Evolutionary conservation across 805 yeast species (phyloP), one percentile per base, ranked within the genome.

Genomic region (Candida anglica): DNA sequence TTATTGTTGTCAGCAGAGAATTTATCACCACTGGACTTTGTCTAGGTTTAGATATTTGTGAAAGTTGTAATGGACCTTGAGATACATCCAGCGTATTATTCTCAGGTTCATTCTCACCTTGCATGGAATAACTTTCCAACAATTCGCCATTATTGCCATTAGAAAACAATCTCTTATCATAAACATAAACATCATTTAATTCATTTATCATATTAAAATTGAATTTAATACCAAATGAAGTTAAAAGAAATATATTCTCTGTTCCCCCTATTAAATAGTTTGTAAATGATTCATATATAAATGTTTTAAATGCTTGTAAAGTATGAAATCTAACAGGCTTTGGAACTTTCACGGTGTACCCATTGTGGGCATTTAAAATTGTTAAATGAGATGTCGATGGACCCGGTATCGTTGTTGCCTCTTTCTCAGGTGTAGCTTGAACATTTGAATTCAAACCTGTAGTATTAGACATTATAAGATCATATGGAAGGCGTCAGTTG

Each of bases 141-240:
- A 44, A 15, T 4, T 24, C 6, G 5, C 20, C 27, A 14, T 34
- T 37, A 19, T 22, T 19, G 31, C 52, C 55, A 9, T 46, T 41
- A 3, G 69, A 58, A 42, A 82, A 81, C 29, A 76, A 56, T 29
- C 77, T 66, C 50, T 81, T 74, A 52, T 83, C 87, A 54, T 69
- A 82, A 1, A 75, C 77, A 51, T 71, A 81, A 3, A 81, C 61
- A 38, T 79, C 83, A 33, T 60, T 63, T 19, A 71, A 52, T 38
- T 75, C 80, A 42, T 73, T 62, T 28, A 67, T 63, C 67, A 66
- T 68, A 47, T 65, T 67, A 50, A 63, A 72, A 51, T 73, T 77
- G 41, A 83, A 60, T 45, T 73, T 77, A 29, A 75, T 68, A 0
- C 89, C 89, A 51, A 73, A 79, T 1, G 87, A 76, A 2, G 87